phyloP scores from a whole-genome alignment of 768 basidiomycete species.

The Russula sp. region DNA sequence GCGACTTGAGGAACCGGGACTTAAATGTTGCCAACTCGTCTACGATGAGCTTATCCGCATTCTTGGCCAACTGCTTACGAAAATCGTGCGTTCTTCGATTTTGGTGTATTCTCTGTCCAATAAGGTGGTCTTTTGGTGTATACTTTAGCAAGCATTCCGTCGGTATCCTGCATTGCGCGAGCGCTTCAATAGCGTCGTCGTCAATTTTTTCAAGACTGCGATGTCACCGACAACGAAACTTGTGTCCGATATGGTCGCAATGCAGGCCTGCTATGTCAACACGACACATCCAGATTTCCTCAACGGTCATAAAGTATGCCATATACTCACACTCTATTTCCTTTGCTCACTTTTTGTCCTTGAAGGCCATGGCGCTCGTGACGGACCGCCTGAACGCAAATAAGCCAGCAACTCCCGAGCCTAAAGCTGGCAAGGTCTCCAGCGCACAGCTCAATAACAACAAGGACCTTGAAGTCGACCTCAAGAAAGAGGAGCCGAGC shows the following conservation, averaged over 20 bases:
- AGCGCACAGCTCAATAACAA: slow-evolving; percentile 77
- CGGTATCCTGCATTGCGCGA: slow-evolving; percentile 96
- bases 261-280: slow-evolving; percentile 99
- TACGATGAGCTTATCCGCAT: slow-evolving; percentile 98
- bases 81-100: slow-evolving; percentile 56
- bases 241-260: slow-evolving; percentile 89
- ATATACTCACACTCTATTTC: background rate
- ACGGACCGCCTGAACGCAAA: slow-evolving; percentile 73
- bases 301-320: slow-evolving; percentile 76
- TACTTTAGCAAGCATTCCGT: slow-evolving; percentile 80
- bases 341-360: background rate
- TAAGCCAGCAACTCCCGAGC: slow-evolving; percentile 67
- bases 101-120: background rate
- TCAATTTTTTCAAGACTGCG: slow-evolving; percentile 91
- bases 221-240: slow-evolving; percentile 96
- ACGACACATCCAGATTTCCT: slow-evolving; percentile 99
- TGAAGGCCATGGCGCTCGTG: slow-evolving; percentile 82
- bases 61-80: slow-evolving; percentile 79
- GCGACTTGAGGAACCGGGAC: slow-evolving; percentile 84
- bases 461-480: slow-evolving; percentile 88
- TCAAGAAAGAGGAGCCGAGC: slow-evolving; percentile 80
- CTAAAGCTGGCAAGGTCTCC: slow-evolving; percentile 59
- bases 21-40: slow-evolving; percentile 93
- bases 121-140: background rate
- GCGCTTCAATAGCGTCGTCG: slow-evolving; percentile 91